Evolutionary conservation across 2,329 filamentous ascomycete genomes (phyloP).

Genomic region (Claviceps sp.): DNA sequence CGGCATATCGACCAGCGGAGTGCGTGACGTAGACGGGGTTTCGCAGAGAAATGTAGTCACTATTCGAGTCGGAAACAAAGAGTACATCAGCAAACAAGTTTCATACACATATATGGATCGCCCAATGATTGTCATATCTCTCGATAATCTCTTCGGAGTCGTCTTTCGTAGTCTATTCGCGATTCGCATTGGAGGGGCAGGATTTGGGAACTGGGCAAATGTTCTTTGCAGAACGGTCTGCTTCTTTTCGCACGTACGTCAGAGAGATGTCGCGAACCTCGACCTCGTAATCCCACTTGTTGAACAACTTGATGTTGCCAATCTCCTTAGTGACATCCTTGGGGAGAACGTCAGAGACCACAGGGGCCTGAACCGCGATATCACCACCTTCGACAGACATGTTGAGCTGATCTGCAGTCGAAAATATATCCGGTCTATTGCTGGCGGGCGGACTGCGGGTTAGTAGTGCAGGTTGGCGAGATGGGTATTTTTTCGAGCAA

Average conservation of each 20-base stretch:
- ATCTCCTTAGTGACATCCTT: constrained; percentile 85
- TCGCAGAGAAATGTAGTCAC: constrained; percentile 99
- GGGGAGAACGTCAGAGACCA: constrained; percentile 69
- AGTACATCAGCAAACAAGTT: constrained; percentile 18
- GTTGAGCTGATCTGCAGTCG: constrained; percentile 34
- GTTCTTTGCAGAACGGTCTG: background rate
- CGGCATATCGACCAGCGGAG: constrained; percentile 95
- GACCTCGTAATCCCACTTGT: constrained; percentile 97
- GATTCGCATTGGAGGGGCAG: background rate
- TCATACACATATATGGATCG: background rate
- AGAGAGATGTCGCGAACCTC: constrained; percentile 99
- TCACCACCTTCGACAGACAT: constrained; percentile 86
- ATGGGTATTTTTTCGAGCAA: constrained; percentile 22
- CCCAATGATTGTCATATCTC: background rate
- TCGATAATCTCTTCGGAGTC: background rate
- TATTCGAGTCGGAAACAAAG: constrained; percentile 26
- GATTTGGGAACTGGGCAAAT: background rate
- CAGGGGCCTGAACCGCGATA: constrained; percentile 75
- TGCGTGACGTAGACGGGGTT: constrained; percentile 98
- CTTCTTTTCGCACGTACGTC: constrained; percentile 52
- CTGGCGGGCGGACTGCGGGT: constrained; percentile 23
- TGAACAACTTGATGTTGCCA: constrained; percentile 91
- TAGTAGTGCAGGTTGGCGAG: constrained; percentile 26
- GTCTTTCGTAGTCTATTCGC: background rate
- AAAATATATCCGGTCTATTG: constrained; percentile 20